phyloP scores from a whole-genome alignment of 1,284 basidiomycete genomes.

The Coniferiporia weirii region DNA sequence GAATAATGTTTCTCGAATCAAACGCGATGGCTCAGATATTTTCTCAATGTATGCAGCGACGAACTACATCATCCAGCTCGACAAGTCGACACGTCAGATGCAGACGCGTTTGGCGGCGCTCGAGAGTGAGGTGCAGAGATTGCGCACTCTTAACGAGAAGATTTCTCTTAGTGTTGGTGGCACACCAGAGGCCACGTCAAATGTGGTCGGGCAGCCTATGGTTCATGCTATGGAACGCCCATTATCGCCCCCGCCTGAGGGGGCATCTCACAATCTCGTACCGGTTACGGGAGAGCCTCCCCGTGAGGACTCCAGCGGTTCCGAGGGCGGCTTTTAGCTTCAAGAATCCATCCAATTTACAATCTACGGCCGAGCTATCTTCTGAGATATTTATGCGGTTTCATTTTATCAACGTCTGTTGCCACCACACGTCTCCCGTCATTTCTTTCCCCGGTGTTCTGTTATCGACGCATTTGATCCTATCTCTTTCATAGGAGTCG shows the following conservation, averaged over 20 bases:
- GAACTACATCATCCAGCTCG: slow-evolving; percentile 65
- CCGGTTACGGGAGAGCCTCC: slow-evolving; percentile 50
- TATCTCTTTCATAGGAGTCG: neutral
- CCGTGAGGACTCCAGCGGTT: slow-evolving; percentile 17
- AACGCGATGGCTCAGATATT: slow-evolving; percentile 5
- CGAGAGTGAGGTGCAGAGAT: slow-evolving; percentile 60
- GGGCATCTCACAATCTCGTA: slow-evolving; percentile 42
- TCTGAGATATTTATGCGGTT: slow-evolving; percentile 15
- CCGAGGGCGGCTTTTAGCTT: slow-evolving; percentile 11
- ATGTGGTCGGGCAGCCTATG: slow-evolving; percentile 49
- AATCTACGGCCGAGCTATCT: neutral
- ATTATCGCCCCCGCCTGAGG: slow-evolving; percentile 60
- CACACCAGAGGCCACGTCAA: slow-evolving; percentile 26
- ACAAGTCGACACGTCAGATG: slow-evolving; percentile 64
- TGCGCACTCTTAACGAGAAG: slow-evolving; percentile 72
- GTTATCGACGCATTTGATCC: neutral
- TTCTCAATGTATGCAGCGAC: slow-evolving; percentile 44
- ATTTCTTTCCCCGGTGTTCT: slow-evolving; percentile 7
- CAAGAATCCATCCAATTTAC: neutral
- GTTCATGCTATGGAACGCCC: slow-evolving; percentile 46
- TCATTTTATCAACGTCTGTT: slow-evolving; percentile 5
- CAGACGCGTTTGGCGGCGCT: slow-evolving; percentile 56
- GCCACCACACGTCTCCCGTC: slow-evolving; percentile 1
- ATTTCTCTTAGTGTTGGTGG: slow-evolving; percentile 54
- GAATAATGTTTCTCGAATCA: slow-evolving; percentile 5